These are phyloP conservation scores for Spathaspora passalidarum DNA, from an alignment of 805 yeast genomes.

Conservation along the genomic window DNA sequence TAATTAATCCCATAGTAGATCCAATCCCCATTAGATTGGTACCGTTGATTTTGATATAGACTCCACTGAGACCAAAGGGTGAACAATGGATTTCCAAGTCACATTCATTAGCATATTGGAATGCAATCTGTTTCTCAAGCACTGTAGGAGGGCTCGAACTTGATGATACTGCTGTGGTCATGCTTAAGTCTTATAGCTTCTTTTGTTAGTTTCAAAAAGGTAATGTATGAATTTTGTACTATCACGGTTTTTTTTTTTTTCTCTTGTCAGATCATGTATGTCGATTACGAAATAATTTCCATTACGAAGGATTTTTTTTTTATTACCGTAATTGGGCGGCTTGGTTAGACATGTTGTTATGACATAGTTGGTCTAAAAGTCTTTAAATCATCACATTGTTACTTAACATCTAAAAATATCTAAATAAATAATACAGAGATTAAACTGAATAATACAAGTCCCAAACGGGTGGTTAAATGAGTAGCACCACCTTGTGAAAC, in stretches of 20 bases:
- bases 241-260: too few relatives aligned
- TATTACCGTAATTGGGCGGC: too few relatives aligned
- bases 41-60: conserved; percentile 46
- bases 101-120: conserved; percentile 48
- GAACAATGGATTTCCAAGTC: conserved; percentile 55
- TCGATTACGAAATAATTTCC: too few relatives aligned
- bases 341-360: too few relatives aligned
- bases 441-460: not conserved
- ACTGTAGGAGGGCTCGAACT: not conserved
- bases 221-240: too few relatives aligned
- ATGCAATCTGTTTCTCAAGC: conserved; percentile 16
- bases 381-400: not conserved
- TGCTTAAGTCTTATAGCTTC: not conserved
- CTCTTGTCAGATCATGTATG: too few relatives aligned
- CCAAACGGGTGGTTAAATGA: not conserved
- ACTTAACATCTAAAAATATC: not conserved
- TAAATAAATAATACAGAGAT: not conserved
- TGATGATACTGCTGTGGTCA: not conserved
- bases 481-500: not conserved
- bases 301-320: too few relatives aligned
- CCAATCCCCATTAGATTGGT: conserved; percentile 54
- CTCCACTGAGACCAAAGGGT: conserved; percentile 53
- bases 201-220: too few relatives aligned
- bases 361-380: too few relatives aligned
- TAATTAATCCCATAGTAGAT: conserved; percentile 54